phyloP scores from a whole-genome alignment of 441 rosid genomes.

The Flueggea neowawraea region DNA sequence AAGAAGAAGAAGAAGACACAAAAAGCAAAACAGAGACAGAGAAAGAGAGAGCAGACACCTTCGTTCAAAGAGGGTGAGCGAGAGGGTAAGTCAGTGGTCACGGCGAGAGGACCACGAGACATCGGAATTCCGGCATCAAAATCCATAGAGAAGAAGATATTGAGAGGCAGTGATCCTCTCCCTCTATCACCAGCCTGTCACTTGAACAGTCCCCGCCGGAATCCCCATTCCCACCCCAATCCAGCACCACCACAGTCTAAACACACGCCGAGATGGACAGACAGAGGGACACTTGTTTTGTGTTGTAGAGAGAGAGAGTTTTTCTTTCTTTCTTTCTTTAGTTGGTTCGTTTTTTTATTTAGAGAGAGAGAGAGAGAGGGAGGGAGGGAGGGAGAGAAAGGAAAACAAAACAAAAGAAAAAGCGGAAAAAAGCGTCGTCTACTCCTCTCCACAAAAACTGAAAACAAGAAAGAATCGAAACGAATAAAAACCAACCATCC shows the following conservation, averaged over 20 bases:
- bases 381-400: slow-evolving; percentile 23
- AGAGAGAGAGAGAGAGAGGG: slow-evolving; percentile 25
- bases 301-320: slow-evolving; percentile 11
- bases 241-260: too few relatives aligned
- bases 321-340: background rate
- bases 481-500: slow-evolving; percentile 30
- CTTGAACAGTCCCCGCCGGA: slow-evolving; percentile 15
- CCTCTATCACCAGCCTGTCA: slow-evolving; percentile 35
- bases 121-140: slow-evolving; percentile 76
- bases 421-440: slow-evolving; percentile 23
- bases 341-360: background rate
- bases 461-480: background rate
- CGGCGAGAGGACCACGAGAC: slow-evolving; percentile 36
- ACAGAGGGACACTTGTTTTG: too few relatives aligned
- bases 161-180: slow-evolving; percentile 2
- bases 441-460: slow-evolving; percentile 53
- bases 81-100: slow-evolving; percentile 29
- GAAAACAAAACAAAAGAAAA: background rate
- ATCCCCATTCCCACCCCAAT: slow-evolving; percentile 30
- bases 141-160: slow-evolving; percentile 44
- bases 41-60: slow-evolving; percentile 27
- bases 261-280: too few relatives aligned
- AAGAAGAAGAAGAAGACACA: background rate
- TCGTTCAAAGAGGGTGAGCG: slow-evolving; percentile 58
- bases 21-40: background rate